Evolutionary conservation across 2,329 filamentous ascomycete species (phyloP), one percentile per base, ranked within the genome.

Genomic region (Fusarium floridanum): DNA sequence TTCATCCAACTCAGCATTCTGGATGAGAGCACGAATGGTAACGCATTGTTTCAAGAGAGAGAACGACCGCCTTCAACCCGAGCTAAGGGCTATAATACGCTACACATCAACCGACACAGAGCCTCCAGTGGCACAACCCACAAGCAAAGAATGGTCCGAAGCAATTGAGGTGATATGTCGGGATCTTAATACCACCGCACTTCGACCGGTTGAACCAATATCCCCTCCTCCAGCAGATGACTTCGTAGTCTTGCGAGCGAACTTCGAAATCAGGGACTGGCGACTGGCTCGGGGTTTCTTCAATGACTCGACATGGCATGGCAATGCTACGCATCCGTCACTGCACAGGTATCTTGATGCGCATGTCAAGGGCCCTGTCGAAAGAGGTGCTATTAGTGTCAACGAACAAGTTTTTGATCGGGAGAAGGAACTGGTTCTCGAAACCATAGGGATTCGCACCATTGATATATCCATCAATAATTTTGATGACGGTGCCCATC

Each of bases 381-480:
- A 39, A 0, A 24, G 72, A 0, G 60, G 62, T 1, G 69, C 73
- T 1, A 67, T 83, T 1, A 66, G 77, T 10, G 78, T 82, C 36
- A 80, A 85, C 16, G 72, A 76, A 6, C 67, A 78, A 4, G 61
- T 81, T 1, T 83, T 83, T 20, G 68, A 81, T 36, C 74, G 61
- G 2, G 64, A 70, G 0, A 72, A 48, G 0, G 83, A 86, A 20
- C 85, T 87, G 55, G 86, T 89, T 43, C 76, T 88, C 29, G 84
- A 91, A 70, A 84, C 86, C 3, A 81, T 82, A 1, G 87, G 89
- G 61, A 84, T 90, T 32, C 84, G 89, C 34, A 84, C 85, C 39
- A 85, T 90, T 39, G 89, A 90, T 2, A 86, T 88, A 32, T 85
- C 91, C 71, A 91, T 91, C 79, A 91, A 91, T 56, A 76, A 87